Evolutionary conservation across 371 early-diverging fungal genomes (phyloP), one percentile per base, ranked within the genome.

Genomic region (Haplosporangium sp.): DNA sequence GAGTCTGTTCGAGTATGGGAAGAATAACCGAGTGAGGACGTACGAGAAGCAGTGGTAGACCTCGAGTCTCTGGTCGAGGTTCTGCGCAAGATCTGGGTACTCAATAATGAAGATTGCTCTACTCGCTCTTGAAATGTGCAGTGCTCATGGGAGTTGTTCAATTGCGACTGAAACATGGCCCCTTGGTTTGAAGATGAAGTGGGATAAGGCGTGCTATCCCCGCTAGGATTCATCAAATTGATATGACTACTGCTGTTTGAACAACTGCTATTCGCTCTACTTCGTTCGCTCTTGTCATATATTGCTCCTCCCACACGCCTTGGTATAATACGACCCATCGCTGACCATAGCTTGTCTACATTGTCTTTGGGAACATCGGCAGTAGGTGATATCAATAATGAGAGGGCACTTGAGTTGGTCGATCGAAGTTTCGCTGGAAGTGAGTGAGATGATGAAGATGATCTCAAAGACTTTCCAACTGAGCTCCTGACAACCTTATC

Each of bases 281-380:
- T 61, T 35, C 67, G 45, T 20, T 39, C 40, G 34, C 9, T 38
- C 40, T 19, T 64, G 11, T 65, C 58, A 42, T 34, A 40, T 19
- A 7, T 15, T 1, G 9, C 10, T 15, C 44, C 27, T 17, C 61
- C 10, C 13, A 15, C 53, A 9, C 61, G 39, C 40, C 45, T 65
- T 9, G 55, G 56, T 19, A 65, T 65, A 39, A 65, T 57, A 9
- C 67, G 47, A n/a, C 67, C 67, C 67, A 67, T 59, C 4, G 67
- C 67, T 17, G 50, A 13, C 68, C 68, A 67, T 3, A 60, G n/a
- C 40, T 40, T 47, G 15, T 67, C 61, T 9, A 42, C 42, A 11
- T 40, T 52, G 1, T 67, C 68, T 37, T 50, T 60, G 17, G 68
- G 19, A 3, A 6, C 27, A 4, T 67, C 68, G 1, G 27, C 10